Conservation (phyloP, 2,329 filamentous ascomycete genomes). For the Lasiodiplodia hormozganensis region DNA sequence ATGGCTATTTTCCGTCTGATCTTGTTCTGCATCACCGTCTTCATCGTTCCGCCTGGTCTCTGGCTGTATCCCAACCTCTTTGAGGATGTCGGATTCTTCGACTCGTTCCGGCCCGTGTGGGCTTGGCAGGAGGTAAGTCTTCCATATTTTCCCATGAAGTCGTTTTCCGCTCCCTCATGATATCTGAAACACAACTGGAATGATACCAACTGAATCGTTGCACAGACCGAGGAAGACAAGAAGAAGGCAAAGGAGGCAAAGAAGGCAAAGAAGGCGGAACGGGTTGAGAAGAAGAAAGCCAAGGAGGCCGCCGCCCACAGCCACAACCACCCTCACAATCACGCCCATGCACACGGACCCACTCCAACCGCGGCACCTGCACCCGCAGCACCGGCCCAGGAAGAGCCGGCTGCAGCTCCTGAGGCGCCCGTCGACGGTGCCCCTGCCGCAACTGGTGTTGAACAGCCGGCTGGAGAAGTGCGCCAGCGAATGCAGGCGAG, state of each 20-base stretch:
- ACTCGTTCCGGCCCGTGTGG: slow-evolving; percentile 95
- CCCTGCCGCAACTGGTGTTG: slow-evolving; percentile 24
- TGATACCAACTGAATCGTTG: not conserved
- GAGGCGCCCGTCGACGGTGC: slow-evolving; percentile 19
- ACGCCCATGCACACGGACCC: slow-evolving; percentile 44
- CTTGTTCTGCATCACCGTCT: slow-evolving; percentile 91
- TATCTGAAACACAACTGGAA: not conserved
- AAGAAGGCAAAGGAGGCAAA: slow-evolving; percentile 38
- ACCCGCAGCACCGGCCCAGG: slow-evolving; percentile 32
- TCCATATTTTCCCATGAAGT: not conserved
- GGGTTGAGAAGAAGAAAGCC: slow-evolving; percentile 34
- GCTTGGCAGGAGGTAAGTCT: slow-evolving; percentile 91
- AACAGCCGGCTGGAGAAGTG: slow-evolving; percentile 26
- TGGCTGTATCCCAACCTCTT: slow-evolving; percentile 99
- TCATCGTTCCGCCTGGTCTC: slow-evolving; percentile 82
- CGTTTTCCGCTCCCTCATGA: not conserved
- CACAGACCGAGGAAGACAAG: slow-evolving; percentile 49
- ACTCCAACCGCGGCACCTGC: slow-evolving; percentile 39
- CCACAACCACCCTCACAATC: slow-evolving; percentile 38
- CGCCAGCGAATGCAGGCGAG: slow-evolving; percentile 44
- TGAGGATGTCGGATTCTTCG: slow-evolving; percentile 97
- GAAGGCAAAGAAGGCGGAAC: slow-evolving; percentile 35
- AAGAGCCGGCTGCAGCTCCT: slow-evolving; percentile 1
- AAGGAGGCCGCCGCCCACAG: slow-evolving; percentile 33
- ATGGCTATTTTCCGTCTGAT: slow-evolving; percentile 98